Conservation (phyloP, 2,329 filamentous ascomycete species). For the Pseudocercospora macadamiae region DNA sequence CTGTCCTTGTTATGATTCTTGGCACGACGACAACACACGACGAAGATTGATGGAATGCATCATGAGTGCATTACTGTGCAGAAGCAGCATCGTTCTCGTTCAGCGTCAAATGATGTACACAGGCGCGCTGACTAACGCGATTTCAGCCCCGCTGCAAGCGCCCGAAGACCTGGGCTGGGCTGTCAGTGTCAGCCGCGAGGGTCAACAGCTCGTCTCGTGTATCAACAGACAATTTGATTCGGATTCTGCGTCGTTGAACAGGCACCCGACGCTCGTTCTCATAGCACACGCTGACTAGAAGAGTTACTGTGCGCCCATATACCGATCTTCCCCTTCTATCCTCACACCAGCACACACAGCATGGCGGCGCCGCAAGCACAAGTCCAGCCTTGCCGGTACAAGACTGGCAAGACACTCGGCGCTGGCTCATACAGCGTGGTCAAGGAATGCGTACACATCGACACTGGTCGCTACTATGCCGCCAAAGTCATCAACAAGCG, state of each 20-base stretch:
- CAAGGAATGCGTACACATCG: constrained; percentile 98
- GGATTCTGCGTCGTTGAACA: neutral
- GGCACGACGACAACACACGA: too few relatives aligned
- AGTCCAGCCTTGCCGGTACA: constrained; percentile 95
- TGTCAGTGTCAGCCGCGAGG: constrained; percentile 4
- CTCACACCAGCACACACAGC: constrained; percentile 1
- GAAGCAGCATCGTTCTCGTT: neutral
- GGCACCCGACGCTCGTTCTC: neutral
- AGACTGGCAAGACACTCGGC: constrained; percentile 96
- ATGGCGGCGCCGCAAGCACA: constrained; percentile 49
- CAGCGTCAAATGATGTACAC: too few relatives aligned
- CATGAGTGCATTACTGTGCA: too few relatives aligned
- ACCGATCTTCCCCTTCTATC: neutral
- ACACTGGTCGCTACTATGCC: constrained; percentile 96
- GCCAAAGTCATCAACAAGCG: constrained; percentile 99
- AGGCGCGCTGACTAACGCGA: neutral
- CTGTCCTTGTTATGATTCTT: too few relatives aligned
- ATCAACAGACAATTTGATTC: neutral
- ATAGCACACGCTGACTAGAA: neutral
- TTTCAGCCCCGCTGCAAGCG: neutral
- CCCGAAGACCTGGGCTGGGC: neutral
- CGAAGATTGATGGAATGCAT: too few relatives aligned
- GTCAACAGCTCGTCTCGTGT: neutral
- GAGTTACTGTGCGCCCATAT: neutral
- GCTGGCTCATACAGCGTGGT: constrained; percentile 98